Evolutionary conservation across 2,329 filamentous ascomycete genomes (phyloP).

Genomic region (Tricladium varicosporioides): DNA sequence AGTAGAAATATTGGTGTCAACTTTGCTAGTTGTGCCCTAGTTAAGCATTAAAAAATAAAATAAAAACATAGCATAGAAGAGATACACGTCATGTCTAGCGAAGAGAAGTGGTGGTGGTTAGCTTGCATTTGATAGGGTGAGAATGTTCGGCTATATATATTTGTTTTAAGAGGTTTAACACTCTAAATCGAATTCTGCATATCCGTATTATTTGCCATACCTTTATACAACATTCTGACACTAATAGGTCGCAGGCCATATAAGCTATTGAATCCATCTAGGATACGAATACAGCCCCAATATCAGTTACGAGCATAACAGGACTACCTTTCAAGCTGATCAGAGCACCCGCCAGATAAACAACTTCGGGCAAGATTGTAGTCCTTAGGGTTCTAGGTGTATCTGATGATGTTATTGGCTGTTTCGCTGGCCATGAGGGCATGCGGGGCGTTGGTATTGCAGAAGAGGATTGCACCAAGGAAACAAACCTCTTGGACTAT

Average conservation of each 20-base stretch:
- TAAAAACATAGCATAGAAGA: conserved; percentile 39
- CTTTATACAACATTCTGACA: conserved; percentile 46
- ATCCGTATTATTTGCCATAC: conserved; percentile 56
- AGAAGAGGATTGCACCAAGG: conserved; percentile 40
- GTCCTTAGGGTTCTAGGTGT: conserved; percentile 36
- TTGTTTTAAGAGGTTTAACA: too few species aligned
- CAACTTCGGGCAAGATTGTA: conserved; percentile 29
- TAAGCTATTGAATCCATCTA: conserved; percentile 38
- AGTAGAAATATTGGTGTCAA: too few species aligned
- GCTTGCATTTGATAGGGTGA: too few species aligned
- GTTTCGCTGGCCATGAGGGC: conserved; percentile 42
- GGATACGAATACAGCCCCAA: conserved; percentile 36
- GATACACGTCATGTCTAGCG: conserved; percentile 46
- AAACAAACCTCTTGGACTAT: conserved; percentile 39
- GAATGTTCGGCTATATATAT: too few species aligned
- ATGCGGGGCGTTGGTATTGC: conserved; percentile 41
- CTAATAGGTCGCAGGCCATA: conserved; percentile 39
- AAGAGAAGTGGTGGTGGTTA: conserved; percentile 38
- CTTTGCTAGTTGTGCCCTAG: too few species aligned
- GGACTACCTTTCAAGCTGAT: conserved; percentile 33
- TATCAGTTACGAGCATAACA: conserved; percentile 34
- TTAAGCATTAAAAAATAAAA: too few species aligned
- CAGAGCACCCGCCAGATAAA: conserved; percentile 34
- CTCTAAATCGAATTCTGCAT: conserved; percentile 63
- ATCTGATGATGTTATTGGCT: conserved; percentile 42